A percentile compares a stretch with the other conserved stretches of the same genome.
Evolutionary conservation across 1,284 basidiomycete genomes (phyloP).

Genomic region (Boletus mariae): DNA sequence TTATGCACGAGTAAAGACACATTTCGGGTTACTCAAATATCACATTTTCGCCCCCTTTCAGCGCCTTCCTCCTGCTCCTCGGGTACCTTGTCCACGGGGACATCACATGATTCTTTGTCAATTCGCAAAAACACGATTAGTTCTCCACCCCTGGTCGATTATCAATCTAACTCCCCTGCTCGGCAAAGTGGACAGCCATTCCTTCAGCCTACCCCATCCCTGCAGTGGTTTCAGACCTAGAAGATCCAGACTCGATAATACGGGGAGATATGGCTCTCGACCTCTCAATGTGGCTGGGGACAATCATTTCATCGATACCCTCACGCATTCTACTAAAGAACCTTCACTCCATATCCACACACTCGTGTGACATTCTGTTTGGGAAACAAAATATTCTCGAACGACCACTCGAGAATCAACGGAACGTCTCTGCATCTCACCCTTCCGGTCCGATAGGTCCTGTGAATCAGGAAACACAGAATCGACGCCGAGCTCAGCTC

Average conservation of each 20-base stretch:
- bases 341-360: too few relatives aligned
- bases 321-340: neutral
- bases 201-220: neutral
- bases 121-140: neutral
- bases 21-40: neutral
- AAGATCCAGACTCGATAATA: neutral
- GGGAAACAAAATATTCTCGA: neutral
- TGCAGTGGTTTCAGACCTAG: neutral
- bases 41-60: neutral
- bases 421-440: conserved; percentile 8
- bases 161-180: conserved; percentile 9
- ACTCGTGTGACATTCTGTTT: conserved; percentile 5
- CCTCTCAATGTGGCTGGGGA: neutral
- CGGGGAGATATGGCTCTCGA: neutral
- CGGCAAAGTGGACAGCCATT: neutral
- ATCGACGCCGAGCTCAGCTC: conserved; percentile 3
- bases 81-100: neutral
- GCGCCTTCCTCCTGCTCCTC: neutral
- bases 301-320: neutral
- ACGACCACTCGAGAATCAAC: conserved; percentile 2
- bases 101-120: neutral
- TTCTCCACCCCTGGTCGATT: conserved; percentile 3
- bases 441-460: conserved; percentile 1
- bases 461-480: conserved; percentile 4
- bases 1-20: neutral